Conservation (phyloP, 345 rosid species). For the Nasturtium officinale region DNA sequence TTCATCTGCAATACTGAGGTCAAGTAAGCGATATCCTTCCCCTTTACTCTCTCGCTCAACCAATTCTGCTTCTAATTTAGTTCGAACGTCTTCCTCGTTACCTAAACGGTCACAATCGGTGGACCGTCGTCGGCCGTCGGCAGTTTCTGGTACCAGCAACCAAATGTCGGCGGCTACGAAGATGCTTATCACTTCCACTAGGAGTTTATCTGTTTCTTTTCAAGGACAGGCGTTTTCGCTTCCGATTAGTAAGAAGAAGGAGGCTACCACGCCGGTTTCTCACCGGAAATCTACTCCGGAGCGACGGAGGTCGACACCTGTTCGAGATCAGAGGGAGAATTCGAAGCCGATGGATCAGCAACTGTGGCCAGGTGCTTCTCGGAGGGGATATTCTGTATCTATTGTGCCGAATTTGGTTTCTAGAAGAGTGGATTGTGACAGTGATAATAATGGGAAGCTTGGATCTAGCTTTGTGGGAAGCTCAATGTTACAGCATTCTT, state of each 20-base stretch:
- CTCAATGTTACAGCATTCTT: conserved; percentile 58
- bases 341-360: conserved; percentile 59
- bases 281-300: conserved; percentile 66
- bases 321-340: conserved; percentile 70
- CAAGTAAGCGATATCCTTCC: conserved; percentile 59
- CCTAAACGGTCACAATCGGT: conserved; percentile 84
- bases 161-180: conserved; percentile 65
- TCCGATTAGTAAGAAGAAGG: conserved; percentile 79
- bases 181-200: conserved; percentile 81
- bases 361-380: conserved; percentile 77
- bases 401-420: conserved; percentile 44
- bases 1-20: conserved; percentile 36
- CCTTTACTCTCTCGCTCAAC: conserved; percentile 63
- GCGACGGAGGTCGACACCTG: conserved; percentile 57
- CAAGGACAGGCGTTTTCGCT: conserved; percentile 92
- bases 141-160: conserved; percentile 45
- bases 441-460: conserved; percentile 42
- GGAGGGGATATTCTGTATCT: conserved; percentile 52
- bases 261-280: conserved; percentile 46
- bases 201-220: conserved; percentile 89
- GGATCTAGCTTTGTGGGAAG: conserved; percentile 71
- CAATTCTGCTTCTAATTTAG: conserved; percentile 45
- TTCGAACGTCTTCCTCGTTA: conserved; percentile 45
- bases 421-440: conserved; percentile 61
- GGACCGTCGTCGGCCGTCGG: conserved; percentile 62